Base-by-base conservation (phyloP, 164 flowering plant genomes). In the Vitis rotundifolia region DNA sequence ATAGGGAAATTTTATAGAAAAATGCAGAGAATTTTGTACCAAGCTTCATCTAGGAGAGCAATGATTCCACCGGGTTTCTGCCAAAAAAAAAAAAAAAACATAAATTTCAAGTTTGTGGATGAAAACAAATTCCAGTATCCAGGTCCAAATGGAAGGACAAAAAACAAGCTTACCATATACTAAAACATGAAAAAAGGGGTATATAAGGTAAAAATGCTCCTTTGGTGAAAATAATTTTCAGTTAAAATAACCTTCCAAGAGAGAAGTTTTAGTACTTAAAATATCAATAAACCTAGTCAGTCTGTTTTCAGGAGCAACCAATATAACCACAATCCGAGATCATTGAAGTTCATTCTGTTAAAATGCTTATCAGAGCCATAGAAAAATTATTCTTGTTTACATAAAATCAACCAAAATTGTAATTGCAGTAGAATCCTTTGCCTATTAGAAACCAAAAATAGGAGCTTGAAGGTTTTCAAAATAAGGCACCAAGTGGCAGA, bases 31-130 rank as follows among this genome's bases (percentile, higher is more conserved):
- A 54, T 51, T 58, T 3, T 52, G 15, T 87, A 88, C 93, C 93
- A 88, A 63, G 93, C 93, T 82, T 88, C 93, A 75, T 88, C 93
- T 29, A 88, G 87, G 49, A 88, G 88, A 73, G 89, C 87, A 76
- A 88, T 47, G 18, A 88, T 84, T 71, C 93, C 93, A 58, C 93
- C 93, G 11, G 93, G 91, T 87, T 87, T 88, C 93, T 88, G 86
- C 74, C 67, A 73, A 68, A 70, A 22, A 64, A 52, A 71, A 50
- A 65, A 15, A 64, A 9, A 18, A 68, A 47, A 60, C 62, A 61
- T 59, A 14, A 19, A 19, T 68, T 64, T 14, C 63, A 16, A 51
- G 61, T 26, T 53, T 19, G 18, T 6, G 44, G 7, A 8, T 53
- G 31, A 44, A 37, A 44, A 56, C 37, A 49, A 58, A 71, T 18